Percentiles rank a stretch among this genome's conserved stretches.
Evolutionary conservation across 2,329 filamentous ascomycete genomes (phyloP).

Genomic region (Phyllosticta ampelicida): DNA sequence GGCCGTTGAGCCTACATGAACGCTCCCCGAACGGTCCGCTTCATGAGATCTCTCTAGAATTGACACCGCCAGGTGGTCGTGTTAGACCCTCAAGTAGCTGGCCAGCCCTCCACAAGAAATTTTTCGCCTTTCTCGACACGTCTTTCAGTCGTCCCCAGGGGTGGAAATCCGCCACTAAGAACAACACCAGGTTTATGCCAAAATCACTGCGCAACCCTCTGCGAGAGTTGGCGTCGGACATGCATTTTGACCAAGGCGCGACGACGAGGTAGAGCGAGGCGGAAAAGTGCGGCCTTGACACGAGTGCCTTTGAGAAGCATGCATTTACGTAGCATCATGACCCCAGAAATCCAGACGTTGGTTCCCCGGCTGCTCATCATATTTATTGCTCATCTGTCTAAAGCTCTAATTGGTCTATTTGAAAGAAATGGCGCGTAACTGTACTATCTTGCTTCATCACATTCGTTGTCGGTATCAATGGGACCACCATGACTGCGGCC

Average conservation of each 20-base stretch:
- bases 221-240: neutral
- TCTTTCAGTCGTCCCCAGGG: neutral
- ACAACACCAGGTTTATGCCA: neutral
- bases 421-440: conserved; percentile 27
- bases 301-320: neutral
- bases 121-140: neutral
- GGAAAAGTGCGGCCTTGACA: neutral
- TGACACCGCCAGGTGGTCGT: neutral
- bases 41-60: neutral
- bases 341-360: neutral
- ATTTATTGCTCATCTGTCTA: neutral
- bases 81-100: neutral
- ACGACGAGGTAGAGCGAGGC: neutral
- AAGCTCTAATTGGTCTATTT: conserved; percentile 22
- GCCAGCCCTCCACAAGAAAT: neutral
- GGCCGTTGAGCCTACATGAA: neutral
- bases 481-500: conserved; percentile 27
- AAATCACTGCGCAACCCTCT: neutral
- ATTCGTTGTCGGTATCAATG: conserved; percentile 27
- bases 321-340: neutral
- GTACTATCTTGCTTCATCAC: conserved; percentile 23
- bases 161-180: neutral
- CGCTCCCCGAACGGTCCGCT: neutral
- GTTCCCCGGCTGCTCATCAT: neutral
- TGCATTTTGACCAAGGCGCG: neutral